Base-by-base conservation (phyloP, 202 grass and related monocot species). In the Carex sylvatica region DNA sequence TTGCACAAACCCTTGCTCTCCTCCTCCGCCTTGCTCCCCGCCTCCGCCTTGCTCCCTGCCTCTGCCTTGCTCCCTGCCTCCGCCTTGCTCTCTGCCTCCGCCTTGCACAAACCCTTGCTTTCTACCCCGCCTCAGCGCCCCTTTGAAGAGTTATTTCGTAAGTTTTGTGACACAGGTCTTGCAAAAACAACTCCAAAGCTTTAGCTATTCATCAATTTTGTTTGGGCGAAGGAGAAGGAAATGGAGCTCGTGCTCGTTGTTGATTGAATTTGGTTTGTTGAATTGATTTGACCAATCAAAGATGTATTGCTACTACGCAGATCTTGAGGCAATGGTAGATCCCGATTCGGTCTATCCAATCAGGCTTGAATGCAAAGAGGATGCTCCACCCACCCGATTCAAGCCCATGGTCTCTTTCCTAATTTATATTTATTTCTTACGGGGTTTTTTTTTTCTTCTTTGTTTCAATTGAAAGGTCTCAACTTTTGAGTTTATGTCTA, bases 281-380 rank as follows among this genome's bases (percentile, higher is more conserved):
- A 49, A 19, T 72, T 49, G 33, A 59, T 58, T 56, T 58, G 72
- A 76, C 0, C 12, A 2, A 75, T 54, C 30, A 31, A 31, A 75
- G 52, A 78, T 92, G 88, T 86, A 74, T 65, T 98, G 96, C 77
- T 98, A 91, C 86, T 87, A 84, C 76, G 88, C 80, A 42, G 84
- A 95, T 60, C 91, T 86, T 73, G 92, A 95, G 75, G 92, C 89
- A 75, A 87, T 80, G 42, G 92, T 90, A 71, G 92, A 95, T 63
- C 96, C 96, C 31, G 91, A 95, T 49, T 86, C 96, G 35, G 65
- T 90, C 80, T 95, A 95, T 61, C 87, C 90, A 47, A 89, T 93
- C 80, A 90, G 87, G 49, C 68, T 86, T 38, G 91, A 92, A 58
- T 98, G 90, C 89, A 88, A 85, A 40, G 78, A 79, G 19, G 95